Conservation (phyloP, 2,329 filamentous ascomycete species). For the Basipetospora chlamydospora region DNA sequence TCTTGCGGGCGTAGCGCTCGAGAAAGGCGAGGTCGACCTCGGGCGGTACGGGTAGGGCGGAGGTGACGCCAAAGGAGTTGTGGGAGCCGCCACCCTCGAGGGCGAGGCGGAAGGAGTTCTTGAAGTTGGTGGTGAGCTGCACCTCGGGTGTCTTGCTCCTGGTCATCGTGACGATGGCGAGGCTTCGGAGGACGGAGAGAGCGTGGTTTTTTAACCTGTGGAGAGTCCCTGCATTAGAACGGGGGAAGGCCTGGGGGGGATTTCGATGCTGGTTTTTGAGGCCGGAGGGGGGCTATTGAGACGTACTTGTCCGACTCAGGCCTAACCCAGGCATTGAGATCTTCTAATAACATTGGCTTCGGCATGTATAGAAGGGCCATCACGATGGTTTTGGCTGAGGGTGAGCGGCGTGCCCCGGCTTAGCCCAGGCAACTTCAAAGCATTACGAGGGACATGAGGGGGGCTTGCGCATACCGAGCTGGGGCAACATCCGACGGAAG, state of each 20-base stretch:
- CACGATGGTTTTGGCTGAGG: slow-evolving; percentile 80
- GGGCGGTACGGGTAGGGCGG: slow-evolving; percentile 43
- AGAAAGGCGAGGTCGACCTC: slow-evolving; percentile 58
- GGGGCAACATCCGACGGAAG: slow-evolving; percentile 91
- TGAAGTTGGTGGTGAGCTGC: slow-evolving; percentile 68
- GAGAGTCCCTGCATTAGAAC: not conserved
- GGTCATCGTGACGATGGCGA: slow-evolving; percentile 71
- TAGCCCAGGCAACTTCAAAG: not conserved
- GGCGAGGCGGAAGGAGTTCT: slow-evolving; percentile 67
- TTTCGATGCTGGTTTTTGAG: no score
- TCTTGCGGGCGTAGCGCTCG: slow-evolving; percentile 70
- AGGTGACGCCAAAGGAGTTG: slow-evolving; percentile 82
- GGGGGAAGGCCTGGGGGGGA: no score
- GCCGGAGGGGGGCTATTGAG: no score
- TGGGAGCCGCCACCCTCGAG: slow-evolving; percentile 77
- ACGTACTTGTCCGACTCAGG: slow-evolving; percentile 34
- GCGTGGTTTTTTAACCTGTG: slow-evolving; percentile 68
- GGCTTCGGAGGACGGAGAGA: slow-evolving; percentile 61
- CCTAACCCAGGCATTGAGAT: slow-evolving; percentile 78
- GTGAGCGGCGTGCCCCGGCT: no score
- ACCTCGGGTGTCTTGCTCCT: slow-evolving; percentile 56
- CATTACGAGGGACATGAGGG: not conserved
- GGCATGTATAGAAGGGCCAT: slow-evolving; percentile 92
- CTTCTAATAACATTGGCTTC: slow-evolving; percentile 58
- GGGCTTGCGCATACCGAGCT: slow-evolving; percentile 54